Conservation (phyloP, 129 eudicot genomes). For the Gnaphalium uliginosum region DNA sequence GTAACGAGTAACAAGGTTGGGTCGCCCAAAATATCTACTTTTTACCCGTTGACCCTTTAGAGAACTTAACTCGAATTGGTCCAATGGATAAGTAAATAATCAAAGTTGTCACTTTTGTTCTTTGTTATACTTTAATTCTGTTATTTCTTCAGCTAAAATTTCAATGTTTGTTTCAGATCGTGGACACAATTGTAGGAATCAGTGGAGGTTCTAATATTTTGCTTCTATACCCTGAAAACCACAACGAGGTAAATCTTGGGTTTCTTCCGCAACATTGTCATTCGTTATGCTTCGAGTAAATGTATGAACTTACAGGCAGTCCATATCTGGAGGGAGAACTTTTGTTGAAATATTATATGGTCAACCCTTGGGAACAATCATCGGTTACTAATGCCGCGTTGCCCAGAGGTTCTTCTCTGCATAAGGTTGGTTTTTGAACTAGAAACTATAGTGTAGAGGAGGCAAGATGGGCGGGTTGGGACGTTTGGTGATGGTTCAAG, state of each 20-base stretch:
- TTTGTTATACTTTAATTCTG: background rate
- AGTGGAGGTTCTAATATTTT: constrained; percentile 58
- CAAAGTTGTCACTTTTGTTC: background rate
- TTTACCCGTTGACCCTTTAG: no score
- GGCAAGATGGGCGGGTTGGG: background rate
- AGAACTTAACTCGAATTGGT: no score
- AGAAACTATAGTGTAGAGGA: background rate
- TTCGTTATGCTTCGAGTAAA: background rate
- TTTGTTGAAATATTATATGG: constrained; percentile 77
- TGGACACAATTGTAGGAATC: constrained; percentile 62
- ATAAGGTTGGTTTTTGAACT: constrained; percentile 58
- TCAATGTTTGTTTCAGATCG: constrained; percentile 40
- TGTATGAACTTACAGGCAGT: constrained; percentile 41
- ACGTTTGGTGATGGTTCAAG: background rate
- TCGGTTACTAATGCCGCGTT: constrained; percentile 34
- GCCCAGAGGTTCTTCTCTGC: constrained; percentile 77
- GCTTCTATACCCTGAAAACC: constrained; percentile 86
- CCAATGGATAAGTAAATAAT: no score
- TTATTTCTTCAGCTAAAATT: background rate
- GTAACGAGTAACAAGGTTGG: no score
- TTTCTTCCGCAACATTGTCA: background rate
- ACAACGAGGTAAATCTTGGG: constrained; percentile 48
- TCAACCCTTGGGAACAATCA: constrained; percentile 25
- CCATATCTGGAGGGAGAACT: constrained; percentile 82
- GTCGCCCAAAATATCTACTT: no score